phyloP scores from a whole-genome alignment of 2,329 filamentous ascomycete species.

The Bimuria novae-zelandiae region DNA sequence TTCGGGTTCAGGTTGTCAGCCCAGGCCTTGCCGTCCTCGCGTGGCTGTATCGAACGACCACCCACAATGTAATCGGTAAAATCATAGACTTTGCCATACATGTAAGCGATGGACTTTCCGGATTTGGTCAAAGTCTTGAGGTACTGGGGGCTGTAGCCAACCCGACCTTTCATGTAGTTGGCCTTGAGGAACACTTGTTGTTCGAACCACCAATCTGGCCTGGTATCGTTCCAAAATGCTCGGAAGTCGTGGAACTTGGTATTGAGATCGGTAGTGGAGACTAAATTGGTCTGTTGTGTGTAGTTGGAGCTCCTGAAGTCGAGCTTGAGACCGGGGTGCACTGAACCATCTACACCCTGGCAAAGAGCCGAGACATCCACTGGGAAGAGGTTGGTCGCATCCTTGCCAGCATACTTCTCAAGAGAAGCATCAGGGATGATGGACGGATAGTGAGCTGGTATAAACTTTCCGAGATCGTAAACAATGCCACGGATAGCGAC shows the following conservation, averaged over 20 bases:
- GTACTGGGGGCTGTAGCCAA: conserved; percentile 82
- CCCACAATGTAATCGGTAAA: conserved; percentile 81
- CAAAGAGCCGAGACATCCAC: conserved; percentile 93
- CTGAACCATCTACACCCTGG: conserved; percentile 70
- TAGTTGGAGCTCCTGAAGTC: conserved; percentile 82
- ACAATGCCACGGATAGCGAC: conserved; percentile 87
- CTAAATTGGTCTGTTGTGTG: conserved; percentile 66
- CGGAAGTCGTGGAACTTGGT: conserved; percentile 91
- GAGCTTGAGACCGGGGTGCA: conserved; percentile 76
- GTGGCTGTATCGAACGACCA: conserved; percentile 57
- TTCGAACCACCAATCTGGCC: conserved; percentile 91
- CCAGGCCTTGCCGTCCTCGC: background rate
- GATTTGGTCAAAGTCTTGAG: conserved; percentile 72
- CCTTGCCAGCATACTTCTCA: conserved; percentile 80
- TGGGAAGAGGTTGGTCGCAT: conserved; percentile 88
- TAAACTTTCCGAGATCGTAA: conserved; percentile 77
- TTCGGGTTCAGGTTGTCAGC: conserved; percentile 49
- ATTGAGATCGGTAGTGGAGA: conserved; percentile 72
- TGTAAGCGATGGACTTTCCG: conserved; percentile 72
- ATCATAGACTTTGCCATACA: conserved; percentile 84
- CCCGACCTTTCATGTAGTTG: conserved; percentile 81
- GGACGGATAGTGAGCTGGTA: conserved; percentile 77
- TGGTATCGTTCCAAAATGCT: conserved; percentile 76
- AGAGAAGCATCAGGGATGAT: conserved; percentile 66
- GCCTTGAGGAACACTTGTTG: conserved; percentile 78